phyloP scores from a whole-genome alignment of 2,329 filamentous ascomycete species.

The Fulvia fulva region DNA sequence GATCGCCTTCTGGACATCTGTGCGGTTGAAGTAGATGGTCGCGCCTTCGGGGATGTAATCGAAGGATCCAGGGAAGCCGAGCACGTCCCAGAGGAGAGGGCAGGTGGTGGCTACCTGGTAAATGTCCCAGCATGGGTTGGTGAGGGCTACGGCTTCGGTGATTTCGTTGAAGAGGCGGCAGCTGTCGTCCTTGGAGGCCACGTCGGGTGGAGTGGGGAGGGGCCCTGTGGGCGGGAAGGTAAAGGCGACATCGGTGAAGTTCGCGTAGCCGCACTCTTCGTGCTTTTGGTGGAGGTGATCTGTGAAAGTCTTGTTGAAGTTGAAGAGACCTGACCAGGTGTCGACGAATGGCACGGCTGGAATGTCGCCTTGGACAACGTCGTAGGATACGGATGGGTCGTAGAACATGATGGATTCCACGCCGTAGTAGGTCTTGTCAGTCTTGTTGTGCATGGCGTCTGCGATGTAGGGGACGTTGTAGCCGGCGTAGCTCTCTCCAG shows the following conservation, averaged over 20 bases:
- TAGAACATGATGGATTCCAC: slow-evolving; percentile 67
- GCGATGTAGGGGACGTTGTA: slow-evolving; percentile 64
- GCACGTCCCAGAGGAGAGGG: slow-evolving; percentile 64
- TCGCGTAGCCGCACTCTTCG: slow-evolving; percentile 59
- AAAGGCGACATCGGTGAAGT: slow-evolving; percentile 58
- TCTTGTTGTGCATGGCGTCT: slow-evolving; percentile 65
- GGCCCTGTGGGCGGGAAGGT: slow-evolving; percentile 64
- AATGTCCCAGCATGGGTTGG: slow-evolving; percentile 76
- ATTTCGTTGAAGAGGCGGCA: slow-evolving; percentile 53
- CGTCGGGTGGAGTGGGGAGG: slow-evolving; percentile 53
- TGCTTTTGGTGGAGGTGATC: slow-evolving; percentile 48
- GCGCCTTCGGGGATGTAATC: slow-evolving; percentile 61
- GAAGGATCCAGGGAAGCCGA: slow-evolving; percentile 64
- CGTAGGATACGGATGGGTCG: slow-evolving; percentile 61
- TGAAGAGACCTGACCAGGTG: slow-evolving; percentile 57
- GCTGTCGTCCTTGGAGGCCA: slow-evolving; percentile 39
- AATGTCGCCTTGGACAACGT: slow-evolving; percentile 48
- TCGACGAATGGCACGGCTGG: slow-evolving; percentile 59
- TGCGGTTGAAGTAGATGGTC: slow-evolving; percentile 44
- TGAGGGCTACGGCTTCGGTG: slow-evolving; percentile 47
- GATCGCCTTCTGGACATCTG: slow-evolving; percentile 37
- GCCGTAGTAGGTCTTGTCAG: slow-evolving; percentile 65
- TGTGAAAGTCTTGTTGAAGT: slow-evolving; percentile 59
- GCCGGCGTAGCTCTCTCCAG: slow-evolving; percentile 53
- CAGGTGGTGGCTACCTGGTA: slow-evolving; percentile 72